Evolutionary conservation across 352 stramenopile genomes (phyloP), one percentile per base, ranked within the genome.

Genomic region (Globisporangium spinosum): DNA sequence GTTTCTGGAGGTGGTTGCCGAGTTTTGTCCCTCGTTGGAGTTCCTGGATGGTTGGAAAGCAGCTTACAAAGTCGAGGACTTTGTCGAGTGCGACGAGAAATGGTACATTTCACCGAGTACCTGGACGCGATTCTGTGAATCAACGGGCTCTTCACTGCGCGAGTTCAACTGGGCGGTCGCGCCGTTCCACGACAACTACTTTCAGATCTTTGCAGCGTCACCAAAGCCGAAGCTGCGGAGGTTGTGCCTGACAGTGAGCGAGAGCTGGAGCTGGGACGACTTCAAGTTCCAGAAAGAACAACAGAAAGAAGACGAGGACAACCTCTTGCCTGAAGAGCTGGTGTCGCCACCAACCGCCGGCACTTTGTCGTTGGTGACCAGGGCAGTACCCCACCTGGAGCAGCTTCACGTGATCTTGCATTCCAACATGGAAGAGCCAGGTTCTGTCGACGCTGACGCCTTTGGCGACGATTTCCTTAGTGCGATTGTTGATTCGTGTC

Each of bases 11-110:
- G 54, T 51, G 0, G 27, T 78, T 10, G 54, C 62, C 0, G n/a
- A 27, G 15, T 71, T 55, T 6, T 78, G 72, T 34, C 69, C 69
- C 0, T 6, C 54, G 7, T 25, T 78, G 23, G 69, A 73, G 66
- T 75, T 68, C 47, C 27, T 76, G 3, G 72, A 78, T 29, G 72
- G 72, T n/a, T 78, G 69, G 69, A 73, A 76, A 20, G 25, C n/a
- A 9, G 64, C 29, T 1, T 67, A 72, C 25, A 32, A 35, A 3
- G 69, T 75, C 6, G 62, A 69, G 9, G 64, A 45, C 20, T 56
- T 63, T n/a, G 32, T 77, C 22, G 57, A 63, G 29, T 77, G 72
- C 38, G 65, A 72, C 20, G 72, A 77, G 43, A 65, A 63, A 23
- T 65, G 72, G 63, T 64, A 70, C 53, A 59, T 69, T 27, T 54